Base-by-base conservation (phyloP, 2,329 filamentous ascomycete genomes). In the Claviceps sp. region DNA sequence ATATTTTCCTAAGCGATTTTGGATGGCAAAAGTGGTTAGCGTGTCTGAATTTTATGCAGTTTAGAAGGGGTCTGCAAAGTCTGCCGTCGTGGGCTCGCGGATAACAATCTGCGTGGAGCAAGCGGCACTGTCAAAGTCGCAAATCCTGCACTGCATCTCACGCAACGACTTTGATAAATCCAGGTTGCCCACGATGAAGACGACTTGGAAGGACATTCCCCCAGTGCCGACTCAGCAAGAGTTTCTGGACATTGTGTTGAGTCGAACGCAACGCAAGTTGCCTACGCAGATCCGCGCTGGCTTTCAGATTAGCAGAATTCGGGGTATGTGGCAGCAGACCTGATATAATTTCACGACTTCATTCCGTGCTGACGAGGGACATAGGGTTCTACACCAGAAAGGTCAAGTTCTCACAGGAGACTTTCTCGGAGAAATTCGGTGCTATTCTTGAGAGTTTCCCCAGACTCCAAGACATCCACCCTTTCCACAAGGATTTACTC, bases 341-440 rank as follows among this genome's bases (percentile, higher is more conserved):
- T 51, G 14, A 43, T 26, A 13, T 50, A 8, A 39, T 26, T 41
- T 44, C 10, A 16, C 13, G 19, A 37, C 30, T 11, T 34, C 30
- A 17, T 42, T 13, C 10, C 37, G 40, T 48, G n/a, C 38, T 34
- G 34, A 44, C 46, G 17, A 11, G 5, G 19, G 16, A 43, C 8
- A 24, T 46, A 84, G 85, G 81, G 48, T 97, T 97, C 73, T 97
- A 97, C 71, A 96, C 91, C 46, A 78, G 93, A 68, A 97, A 97
- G 73, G 90, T 96, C 77, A 97, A 97, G 72, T 98, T 89, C 72
- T 96, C 93, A 5, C 85, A 91, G 65, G 93, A 98, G 73, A 97
- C 91, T 43, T 96, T 96, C 70, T 83, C 84, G 58, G 93, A 98
- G 69, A 97, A 97, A 73, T 82, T 98, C 59, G 81, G 82, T 59